These are phyloP conservation scores for Ceratobasidium sp. DNA, from an alignment of 1,284 basidiomycete genomes.

Conservation along the genomic window DNA sequence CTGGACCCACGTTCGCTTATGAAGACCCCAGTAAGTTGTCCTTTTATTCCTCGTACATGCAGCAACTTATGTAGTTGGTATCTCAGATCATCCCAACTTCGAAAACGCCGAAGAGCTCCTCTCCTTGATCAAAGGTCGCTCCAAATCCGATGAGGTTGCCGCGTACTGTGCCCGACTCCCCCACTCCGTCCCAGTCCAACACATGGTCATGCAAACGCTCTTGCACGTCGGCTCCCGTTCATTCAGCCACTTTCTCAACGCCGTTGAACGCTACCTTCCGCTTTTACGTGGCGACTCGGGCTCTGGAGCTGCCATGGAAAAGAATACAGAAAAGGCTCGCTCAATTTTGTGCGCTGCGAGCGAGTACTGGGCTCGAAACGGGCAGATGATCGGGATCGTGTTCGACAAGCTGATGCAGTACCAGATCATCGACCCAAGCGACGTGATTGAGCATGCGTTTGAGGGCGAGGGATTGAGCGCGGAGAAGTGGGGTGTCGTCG, in stretches of 20 bases:
- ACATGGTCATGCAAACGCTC: constrained; percentile 76
- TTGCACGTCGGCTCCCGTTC: constrained; percentile 93
- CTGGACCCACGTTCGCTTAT: constrained; percentile 86
- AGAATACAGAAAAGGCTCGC: constrained; percentile 64
- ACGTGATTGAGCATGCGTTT: constrained; percentile 84
- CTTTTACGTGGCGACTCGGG: constrained; percentile 79
- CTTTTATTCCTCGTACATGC: background rate
- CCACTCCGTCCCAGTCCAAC: constrained; percentile 78
- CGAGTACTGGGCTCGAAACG: constrained; percentile 82
- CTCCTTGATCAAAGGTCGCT: constrained; percentile 79
- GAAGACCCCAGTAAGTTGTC: constrained; percentile 69
- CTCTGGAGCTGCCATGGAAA: constrained; percentile 60
- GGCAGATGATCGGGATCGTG: constrained; percentile 89
- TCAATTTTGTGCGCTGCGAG: constrained; percentile 78
- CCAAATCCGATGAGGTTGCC: constrained; percentile 82
- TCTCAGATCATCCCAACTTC: constrained; percentile 75
- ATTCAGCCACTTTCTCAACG: constrained; percentile 98
- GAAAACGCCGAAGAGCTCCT: constrained; percentile 84
- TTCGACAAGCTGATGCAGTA: constrained; percentile 99
- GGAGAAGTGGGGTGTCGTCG: constrained; percentile 85
- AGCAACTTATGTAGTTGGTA: background rate
- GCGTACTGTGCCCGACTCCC: constrained; percentile 62
- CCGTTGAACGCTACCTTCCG: constrained; percentile 95
- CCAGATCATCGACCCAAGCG: constrained; percentile 93
- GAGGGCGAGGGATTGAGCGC: constrained; percentile 58